Percentiles rank a stretch among this genome's conserved stretches.
Conservation (phyloP, 2,329 filamentous ascomycete species). For the Endocalyx cinctus region DNA sequence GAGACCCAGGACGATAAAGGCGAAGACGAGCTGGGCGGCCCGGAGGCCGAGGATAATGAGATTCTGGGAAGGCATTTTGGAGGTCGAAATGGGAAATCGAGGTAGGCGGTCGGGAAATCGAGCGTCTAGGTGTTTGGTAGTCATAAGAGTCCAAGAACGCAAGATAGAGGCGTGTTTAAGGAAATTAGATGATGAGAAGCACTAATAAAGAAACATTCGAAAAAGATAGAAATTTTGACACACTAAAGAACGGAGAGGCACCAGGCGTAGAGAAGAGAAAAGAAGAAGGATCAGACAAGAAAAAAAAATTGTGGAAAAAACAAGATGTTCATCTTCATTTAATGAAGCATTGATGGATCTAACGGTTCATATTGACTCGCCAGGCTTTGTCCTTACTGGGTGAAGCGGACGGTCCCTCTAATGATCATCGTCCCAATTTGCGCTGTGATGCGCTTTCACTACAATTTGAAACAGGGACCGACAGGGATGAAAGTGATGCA, state of each 20-base stretch:
- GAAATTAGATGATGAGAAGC: conserved; percentile 1
- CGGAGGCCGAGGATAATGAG: conserved; percentile 38
- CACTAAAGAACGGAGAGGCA: conserved; percentile 19
- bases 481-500: conserved; percentile 22
- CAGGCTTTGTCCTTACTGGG: too few species aligned
- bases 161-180: background rate
- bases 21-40: conserved; percentile 40
- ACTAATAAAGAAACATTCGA: conserved; percentile 8
- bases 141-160: too few species aligned
- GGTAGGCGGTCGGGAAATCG: conserved; percentile 23
- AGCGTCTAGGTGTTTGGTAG: conserved; percentile 22
- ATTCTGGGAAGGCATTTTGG: conserved; percentile 34
- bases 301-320: conserved; percentile 12
- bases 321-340: too few species aligned
- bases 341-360: too few species aligned
- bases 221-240: conserved; percentile 16
- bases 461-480: conserved; percentile 31
- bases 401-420: conserved; percentile 9
- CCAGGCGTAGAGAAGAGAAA: conserved; percentile 14
- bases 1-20: conserved; percentile 42
- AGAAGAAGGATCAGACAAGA: conserved; percentile 7
- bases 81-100: conserved; percentile 12
- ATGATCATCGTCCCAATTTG: conserved; percentile 16
- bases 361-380: too few species aligned
- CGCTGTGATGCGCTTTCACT: conserved; percentile 26